Evolutionary conservation across 257 asterid genomes (phyloP), one percentile per base, ranked within the genome.

Genomic region (Paulownia fortunei): DNA sequence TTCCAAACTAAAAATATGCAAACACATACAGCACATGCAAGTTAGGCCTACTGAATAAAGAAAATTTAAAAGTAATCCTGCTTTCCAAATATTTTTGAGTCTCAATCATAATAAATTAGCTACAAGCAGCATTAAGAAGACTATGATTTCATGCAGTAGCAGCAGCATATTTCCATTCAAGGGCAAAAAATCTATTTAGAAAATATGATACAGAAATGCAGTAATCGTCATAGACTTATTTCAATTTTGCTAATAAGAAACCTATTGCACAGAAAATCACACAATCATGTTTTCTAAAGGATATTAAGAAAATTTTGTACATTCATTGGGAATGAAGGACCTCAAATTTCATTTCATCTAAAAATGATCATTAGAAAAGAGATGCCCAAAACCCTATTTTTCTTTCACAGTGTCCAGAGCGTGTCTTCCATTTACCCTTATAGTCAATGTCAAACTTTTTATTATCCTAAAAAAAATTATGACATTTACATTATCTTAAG

Each of bases 1-100:
- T 87, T 96, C 99, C 94, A 96, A 82, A 78, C 98, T 95, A 63
- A 36, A 73, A 41, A 68, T 11, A 56, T 30, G 24, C 0, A 41
- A 72, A 39, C 13, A 64, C 1, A 49, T 56, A 52, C 23, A 15
- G 41, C 54, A 69, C 72, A 37, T 37, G 51, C 19, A 49, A 67
- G 73, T 75, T 59, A 49, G 47, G 42, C 26, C 41, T 15, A 39
- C 61, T 26, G n/a, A 47, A 41, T 42, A 54, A 52, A 23, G 13
- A 51, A 54, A 1, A 2, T 8, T 26, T 52, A 44, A 18, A 26
- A 44, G 2, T 18, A 52, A 44, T 58, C 18, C 37, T 18, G 23
- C 51, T 69, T 58, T 13, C 39, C 30, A 52, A 16, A 18, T 54
- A 7, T 18, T 54, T 19, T 18, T n/a, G n/a, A 49, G 15, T 49